These are phyloP conservation scores for Thraustochytrium sp. DNA, from an alignment of 352 stramenopile genomes.

Conservation along the genomic window DNA sequence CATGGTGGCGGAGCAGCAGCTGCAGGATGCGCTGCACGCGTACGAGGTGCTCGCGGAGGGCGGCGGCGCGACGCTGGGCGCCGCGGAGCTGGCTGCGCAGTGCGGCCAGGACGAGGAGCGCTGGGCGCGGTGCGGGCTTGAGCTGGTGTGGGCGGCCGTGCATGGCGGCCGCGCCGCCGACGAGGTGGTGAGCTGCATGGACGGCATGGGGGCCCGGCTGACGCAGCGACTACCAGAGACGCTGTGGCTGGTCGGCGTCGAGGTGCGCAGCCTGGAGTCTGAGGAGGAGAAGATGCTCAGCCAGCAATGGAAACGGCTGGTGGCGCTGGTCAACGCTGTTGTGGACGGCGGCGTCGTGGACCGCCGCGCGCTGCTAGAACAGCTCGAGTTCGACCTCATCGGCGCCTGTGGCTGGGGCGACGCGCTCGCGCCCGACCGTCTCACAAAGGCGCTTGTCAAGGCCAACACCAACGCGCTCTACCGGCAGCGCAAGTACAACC, in stretches of 20 bases:
- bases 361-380: background rate
- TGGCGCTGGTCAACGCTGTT: background rate
- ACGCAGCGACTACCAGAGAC: background rate
- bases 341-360: background rate
- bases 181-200: background rate
- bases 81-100: too few species aligned
- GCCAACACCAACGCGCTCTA: constrained; percentile 71
- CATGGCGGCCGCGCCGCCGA: background rate
- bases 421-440: background rate
- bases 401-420: background rate
- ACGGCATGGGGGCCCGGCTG: background rate
- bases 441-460: background rate
- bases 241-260: constrained; percentile 4
- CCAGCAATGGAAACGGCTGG: background rate
- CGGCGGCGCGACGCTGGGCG: too few species aligned
- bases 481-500: constrained; percentile 91
- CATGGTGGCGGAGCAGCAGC: too few species aligned
- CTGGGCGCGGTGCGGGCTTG: background rate
- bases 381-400: constrained; percentile 14
- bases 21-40: too few species aligned
- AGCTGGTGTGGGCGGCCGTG: background rate
- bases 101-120: background rate
- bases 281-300: constrained; percentile 26
- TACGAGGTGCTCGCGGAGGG: too few species aligned
- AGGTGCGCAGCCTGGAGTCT: background rate